Conservation (phyloP, 23 red algal species). For the Gracilaria vermiculophylla region DNA sequence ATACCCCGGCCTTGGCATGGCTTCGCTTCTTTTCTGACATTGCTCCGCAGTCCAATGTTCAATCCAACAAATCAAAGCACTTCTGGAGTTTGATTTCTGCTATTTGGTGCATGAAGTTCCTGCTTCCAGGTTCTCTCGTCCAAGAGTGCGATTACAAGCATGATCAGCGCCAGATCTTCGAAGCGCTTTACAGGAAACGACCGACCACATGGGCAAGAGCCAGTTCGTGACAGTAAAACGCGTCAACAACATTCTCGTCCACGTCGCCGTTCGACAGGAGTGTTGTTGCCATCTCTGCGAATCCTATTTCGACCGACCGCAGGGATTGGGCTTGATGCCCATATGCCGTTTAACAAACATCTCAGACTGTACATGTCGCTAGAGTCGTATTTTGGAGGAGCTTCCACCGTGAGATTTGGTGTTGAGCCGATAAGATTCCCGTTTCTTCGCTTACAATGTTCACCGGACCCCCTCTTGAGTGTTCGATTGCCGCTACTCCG, state of each 20-base stretch:
- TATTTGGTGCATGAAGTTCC: too few relatives aligned
- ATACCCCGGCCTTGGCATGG: too few relatives aligned
- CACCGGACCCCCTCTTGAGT: not conserved
- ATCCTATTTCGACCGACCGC: constrained; percentile 32
- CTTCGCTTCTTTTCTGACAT: too few relatives aligned
- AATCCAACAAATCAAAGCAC: too few relatives aligned
- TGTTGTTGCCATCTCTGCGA: constrained; percentile 31
- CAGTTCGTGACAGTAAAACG: not conserved
- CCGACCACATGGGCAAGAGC: not conserved
- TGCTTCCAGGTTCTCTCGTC: too few relatives aligned
- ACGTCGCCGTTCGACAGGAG: not conserved
- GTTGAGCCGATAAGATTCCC: constrained; percentile 27
- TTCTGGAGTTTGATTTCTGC: too few relatives aligned
- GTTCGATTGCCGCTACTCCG: constrained; percentile 31
- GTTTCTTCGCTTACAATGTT: constrained; percentile 44
- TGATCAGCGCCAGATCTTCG: not conserved
- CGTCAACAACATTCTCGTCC: not conserved
- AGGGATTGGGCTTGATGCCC: constrained; percentile 44
- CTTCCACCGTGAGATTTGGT: constrained; percentile 24
- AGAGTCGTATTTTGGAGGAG: constrained; percentile 28
- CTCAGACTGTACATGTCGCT: constrained; percentile 34
- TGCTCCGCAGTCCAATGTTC: too few relatives aligned
- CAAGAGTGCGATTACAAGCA: not conserved
- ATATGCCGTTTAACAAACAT: constrained; percentile 38
- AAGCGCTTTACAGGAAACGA: not conserved